Base-by-base conservation (phyloP, 164 flowering plant genomes). In the Brasenia schreberi region DNA sequence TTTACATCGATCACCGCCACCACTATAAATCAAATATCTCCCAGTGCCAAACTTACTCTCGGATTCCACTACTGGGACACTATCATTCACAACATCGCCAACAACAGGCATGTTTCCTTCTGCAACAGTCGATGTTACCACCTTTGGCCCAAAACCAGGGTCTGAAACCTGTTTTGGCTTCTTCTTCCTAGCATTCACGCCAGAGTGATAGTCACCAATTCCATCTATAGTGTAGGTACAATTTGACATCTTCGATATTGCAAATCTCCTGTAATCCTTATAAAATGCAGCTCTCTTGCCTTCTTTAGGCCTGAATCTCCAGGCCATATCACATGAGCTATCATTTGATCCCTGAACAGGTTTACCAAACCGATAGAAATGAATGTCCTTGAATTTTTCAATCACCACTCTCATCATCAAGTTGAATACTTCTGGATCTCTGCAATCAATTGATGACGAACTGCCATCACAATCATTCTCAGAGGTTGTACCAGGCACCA, bases 1-100 rank as follows among this genome's bases (percentile, higher is more conserved):
- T 89, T 90, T 92, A 79, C 97, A 92, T 72, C 93, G 81, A 67
- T 92, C 98, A 18, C 98, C 98, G 27, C 98, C 96, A 42, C 86
- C 89, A 5, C 42, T 62, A 71, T 92, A 90, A 61, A 90, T 19
- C 81, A 90, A 79, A 74, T 87, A 92, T 72, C 79, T 84, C 16
- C 89, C 96, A 6, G 52, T 81, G 64, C 84, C 80, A 69, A 92
- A 88, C 7, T 85, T 77, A 14, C 78, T 79, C 69, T 90, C 92
- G 0, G 96, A 84, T 65, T 82, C 90, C 18, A 87, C 80, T 61
- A 82, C 78, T 0, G 96, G 95, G 68, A 92, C 86, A 0, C 88
- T 17, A 70, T 88, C 98, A 73, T 88, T 88, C 11, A 85, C 93
- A n/a, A 62, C 12, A 60, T 70, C 79, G 18, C 78, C 78, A 43